These are phyloP conservation scores for Camillea tinctor DNA, from an alignment of 2,329 filamentous ascomycete species.

Conservation along the genomic window DNA sequence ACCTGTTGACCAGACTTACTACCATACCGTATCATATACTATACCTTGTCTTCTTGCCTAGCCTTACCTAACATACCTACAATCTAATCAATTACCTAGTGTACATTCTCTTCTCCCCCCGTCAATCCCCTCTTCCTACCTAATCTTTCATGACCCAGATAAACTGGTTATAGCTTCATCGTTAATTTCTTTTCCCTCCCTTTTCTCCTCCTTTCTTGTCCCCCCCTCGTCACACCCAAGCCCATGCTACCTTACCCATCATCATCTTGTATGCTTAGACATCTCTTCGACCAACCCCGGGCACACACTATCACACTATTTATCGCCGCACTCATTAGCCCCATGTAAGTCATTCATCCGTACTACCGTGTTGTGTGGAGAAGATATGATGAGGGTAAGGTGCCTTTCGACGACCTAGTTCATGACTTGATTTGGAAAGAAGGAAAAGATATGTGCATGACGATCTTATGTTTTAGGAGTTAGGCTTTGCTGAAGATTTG, in stretches of 20 bases:
- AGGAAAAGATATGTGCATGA: constrained; percentile 7
- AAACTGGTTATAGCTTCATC: background rate
- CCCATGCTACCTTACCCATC: background rate
- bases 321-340: background rate
- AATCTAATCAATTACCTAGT: no score
- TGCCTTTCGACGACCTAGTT: background rate
- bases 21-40: no score
- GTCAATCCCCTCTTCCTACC: background rate
- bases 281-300: background rate
- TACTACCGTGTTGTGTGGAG: constrained; percentile 1
- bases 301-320: background rate
- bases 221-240: background rate
- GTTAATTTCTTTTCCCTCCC: background rate
- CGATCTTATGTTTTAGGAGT: constrained; percentile 1
- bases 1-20: no score
- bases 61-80: no score
- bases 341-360: constrained; percentile 5
- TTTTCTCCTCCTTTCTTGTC: background rate
- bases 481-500: background rate
- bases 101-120: background rate
- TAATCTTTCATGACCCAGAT: background rate
- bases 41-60: no score
- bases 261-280: background rate
- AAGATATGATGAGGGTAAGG: background rate
- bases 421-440: background rate